Conservation (phyloP, 108 stramenopile genomes). For the Ochromonas danica region DNA sequence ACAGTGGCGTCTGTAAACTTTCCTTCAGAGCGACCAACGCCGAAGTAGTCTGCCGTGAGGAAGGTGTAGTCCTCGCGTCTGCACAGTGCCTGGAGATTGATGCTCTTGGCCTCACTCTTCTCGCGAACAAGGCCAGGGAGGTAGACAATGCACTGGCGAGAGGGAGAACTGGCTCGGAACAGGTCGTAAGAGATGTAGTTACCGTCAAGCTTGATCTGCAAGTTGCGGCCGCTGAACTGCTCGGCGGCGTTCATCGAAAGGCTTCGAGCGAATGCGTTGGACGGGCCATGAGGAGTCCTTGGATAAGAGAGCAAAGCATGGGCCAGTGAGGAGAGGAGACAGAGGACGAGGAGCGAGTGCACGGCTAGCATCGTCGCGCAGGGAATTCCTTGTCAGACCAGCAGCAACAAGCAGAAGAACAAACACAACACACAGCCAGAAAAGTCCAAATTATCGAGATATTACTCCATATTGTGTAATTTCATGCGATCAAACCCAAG, state of each 20-base stretch:
- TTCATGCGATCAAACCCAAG: too few species aligned
- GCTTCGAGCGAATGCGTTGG: too few species aligned
- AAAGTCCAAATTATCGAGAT: too few species aligned
- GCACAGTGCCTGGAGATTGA: conserved; percentile 34
- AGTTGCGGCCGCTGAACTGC: conserved; percentile 9
- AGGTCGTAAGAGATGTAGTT: conserved; percentile 27
- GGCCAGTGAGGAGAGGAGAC: too few species aligned
- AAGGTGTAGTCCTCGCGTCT: conserved; percentile 29
- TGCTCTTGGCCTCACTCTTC: conserved; percentile 37
- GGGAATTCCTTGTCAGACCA: too few species aligned
- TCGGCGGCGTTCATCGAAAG: conserved; percentile 29
- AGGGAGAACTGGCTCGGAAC: neutral
- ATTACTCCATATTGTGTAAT: too few species aligned
- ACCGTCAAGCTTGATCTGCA: conserved; percentile 1
- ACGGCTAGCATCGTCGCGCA: too few species aligned
- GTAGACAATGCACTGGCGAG: neutral
- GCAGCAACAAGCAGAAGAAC: too few species aligned
- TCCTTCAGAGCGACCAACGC: conserved; percentile 42
- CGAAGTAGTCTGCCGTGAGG: conserved; percentile 45
- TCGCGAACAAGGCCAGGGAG: conserved; percentile 5
- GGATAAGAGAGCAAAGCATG: too few species aligned
- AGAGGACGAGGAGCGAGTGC: too few species aligned
- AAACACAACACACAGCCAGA: too few species aligned
- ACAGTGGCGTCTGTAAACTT: conserved; percentile 31
- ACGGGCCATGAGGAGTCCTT: too few species aligned